Evolutionary conservation across 2,329 filamentous ascomycete species (phyloP).

Genomic region (Huntiella moniliformis): DNA sequence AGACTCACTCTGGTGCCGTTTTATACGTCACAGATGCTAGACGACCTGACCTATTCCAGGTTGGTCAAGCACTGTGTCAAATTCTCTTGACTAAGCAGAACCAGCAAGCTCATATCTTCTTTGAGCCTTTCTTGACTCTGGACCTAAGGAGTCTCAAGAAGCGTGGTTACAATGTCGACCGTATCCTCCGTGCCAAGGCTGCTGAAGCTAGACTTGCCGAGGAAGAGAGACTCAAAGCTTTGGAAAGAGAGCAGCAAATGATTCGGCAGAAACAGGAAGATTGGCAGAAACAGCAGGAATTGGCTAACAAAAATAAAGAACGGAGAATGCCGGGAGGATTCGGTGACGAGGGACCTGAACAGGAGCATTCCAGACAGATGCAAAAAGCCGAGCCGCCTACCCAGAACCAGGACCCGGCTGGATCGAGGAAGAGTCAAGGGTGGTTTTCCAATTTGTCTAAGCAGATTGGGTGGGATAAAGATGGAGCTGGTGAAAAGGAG

Average conservation of each 20-base stretch:
- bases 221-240: conserved; percentile 53
- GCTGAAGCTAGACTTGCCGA: conserved; percentile 78
- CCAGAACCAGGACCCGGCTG: conserved; percentile 15
- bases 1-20: conserved; percentile 35
- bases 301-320: conserved; percentile 10
- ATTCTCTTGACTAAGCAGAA: conserved; percentile 66
- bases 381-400: conserved; percentile 13
- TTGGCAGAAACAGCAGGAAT: conserved; percentile 24
- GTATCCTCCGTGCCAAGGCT: conserved; percentile 74
- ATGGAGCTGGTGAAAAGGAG: background rate
- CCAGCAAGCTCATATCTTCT: conserved; percentile 72
- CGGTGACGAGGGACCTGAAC: background rate
- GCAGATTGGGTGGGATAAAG: conserved; percentile 39
- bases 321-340: conserved; percentile 15
- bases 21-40: conserved; percentile 56
- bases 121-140: conserved; percentile 78
- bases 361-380: background rate
- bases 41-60: conserved; percentile 71
- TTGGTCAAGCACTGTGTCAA: conserved; percentile 71
- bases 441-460: conserved; percentile 52
- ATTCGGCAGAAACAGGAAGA: conserved; percentile 37
- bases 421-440: conserved; percentile 28
- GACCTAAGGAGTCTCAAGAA: conserved; percentile 64
- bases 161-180: conserved; percentile 90
- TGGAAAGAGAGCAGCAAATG: conserved; percentile 52